Conservation (phyloP, 1,284 basidiomycete species). For the Sphagnurus paluster region DNA sequence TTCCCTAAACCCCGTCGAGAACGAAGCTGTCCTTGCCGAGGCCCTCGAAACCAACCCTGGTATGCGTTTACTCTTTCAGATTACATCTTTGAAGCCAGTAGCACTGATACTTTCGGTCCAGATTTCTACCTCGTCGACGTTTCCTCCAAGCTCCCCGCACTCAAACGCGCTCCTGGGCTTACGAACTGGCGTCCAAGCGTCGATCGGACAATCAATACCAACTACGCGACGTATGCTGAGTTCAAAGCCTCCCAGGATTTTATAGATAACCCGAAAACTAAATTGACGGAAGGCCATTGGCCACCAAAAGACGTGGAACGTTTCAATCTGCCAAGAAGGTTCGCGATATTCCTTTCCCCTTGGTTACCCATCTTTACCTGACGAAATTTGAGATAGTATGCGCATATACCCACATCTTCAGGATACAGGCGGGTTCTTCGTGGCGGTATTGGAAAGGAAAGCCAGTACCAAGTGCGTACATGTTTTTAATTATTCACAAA, state of each 20-base stretch:
- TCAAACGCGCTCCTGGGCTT: conserved; percentile 78
- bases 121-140: conserved; percentile 86
- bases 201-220: conserved; percentile 42
- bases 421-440: conserved; percentile 97
- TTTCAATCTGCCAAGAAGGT: conserved; percentile 74
- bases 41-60: conserved; percentile 75
- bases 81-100: neutral
- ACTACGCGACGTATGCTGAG: conserved; percentile 55
- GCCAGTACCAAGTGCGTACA: conserved; percentile 7
- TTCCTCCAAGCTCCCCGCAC: conserved; percentile 65
- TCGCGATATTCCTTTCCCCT: conserved; percentile 24
- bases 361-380: neutral
- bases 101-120: conserved; percentile 23
- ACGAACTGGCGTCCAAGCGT: conserved; percentile 74
- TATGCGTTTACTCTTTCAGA: conserved; percentile 27
- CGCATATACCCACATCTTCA: conserved; percentile 95
- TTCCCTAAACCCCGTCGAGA: conserved; percentile 96
- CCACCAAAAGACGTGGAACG: conserved; percentile 67
- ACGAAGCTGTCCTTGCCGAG: conserved; percentile 93
- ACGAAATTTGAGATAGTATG: conserved; percentile 47
- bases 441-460: conserved; percentile 79
- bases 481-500: neutral
- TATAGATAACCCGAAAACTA: conserved; percentile 47
- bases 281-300: conserved; percentile 76
- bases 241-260: conserved; percentile 53